Percentiles rank a stretch among this genome's conserved stretches.
Evolutionary conservation across 2,329 filamentous ascomycete species (phyloP).

Genomic region (Polytolypa hystricis): DNA sequence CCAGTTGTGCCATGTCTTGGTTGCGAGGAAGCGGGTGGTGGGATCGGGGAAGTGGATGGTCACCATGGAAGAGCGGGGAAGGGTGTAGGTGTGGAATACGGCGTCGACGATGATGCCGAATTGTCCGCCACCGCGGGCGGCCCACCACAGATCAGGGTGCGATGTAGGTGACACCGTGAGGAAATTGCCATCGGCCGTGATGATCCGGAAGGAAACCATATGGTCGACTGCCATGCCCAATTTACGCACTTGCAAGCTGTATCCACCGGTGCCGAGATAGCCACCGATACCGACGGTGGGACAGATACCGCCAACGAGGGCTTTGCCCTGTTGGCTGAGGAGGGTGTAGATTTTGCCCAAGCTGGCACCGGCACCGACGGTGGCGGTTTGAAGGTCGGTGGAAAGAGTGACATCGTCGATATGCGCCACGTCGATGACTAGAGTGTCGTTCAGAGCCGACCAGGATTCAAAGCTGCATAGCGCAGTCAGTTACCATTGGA

Average conservation of each 20-base stretch:
- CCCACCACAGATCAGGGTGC: constrained; percentile 53
- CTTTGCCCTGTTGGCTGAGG: constrained; percentile 13
- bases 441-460: constrained; percentile 11
- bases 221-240: constrained; percentile 53
- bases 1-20: constrained; percentile 12
- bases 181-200: constrained; percentile 40
- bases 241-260: constrained; percentile 45
- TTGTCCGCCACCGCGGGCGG: constrained; percentile 48
- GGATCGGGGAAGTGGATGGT: constrained; percentile 6
- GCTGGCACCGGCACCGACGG: constrained; percentile 22
- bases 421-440: constrained; percentile 13
- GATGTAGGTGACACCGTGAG: constrained; percentile 36
- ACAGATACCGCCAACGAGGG: constrained; percentile 44
- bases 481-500: too few relatives aligned
- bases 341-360: constrained; percentile 22
- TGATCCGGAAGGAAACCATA: constrained; percentile 44
- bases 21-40: constrained; percentile 6
- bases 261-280: constrained; percentile 51
- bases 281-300: constrained; percentile 48
- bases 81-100: too few relatives aligned
- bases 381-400: constrained; percentile 18
- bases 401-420: constrained; percentile 21
- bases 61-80: constrained; percentile 9
- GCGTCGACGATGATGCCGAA: constrained; percentile 41
- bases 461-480: constrained; percentile 10